These are phyloP conservation scores for Moesziomyces sp. DNA, from an alignment of 1,284 basidiomycete genomes.

Conservation along the genomic window DNA sequence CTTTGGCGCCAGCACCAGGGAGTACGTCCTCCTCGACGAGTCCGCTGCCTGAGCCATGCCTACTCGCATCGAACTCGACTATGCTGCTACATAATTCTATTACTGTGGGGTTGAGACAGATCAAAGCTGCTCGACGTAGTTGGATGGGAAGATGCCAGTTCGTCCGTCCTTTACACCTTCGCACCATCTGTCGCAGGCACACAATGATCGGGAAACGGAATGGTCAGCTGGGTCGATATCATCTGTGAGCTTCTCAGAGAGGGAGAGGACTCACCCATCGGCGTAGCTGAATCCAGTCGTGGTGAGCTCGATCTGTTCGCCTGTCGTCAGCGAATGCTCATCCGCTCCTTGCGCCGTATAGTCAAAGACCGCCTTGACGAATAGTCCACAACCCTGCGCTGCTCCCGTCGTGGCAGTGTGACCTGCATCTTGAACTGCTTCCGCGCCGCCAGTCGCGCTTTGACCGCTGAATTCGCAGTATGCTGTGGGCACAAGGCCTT, in stretches of 20 bases:
- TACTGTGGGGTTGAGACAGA: background rate
- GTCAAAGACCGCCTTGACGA: conserved; percentile 50
- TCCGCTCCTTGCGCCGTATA: conserved; percentile 48
- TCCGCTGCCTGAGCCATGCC: conserved; percentile 9
- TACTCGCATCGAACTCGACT: background rate
- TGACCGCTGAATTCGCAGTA: conserved; percentile 35
- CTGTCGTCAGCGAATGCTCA: conserved; percentile 32
- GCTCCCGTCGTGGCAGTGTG: background rate
- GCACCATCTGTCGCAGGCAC: conserved; percentile 24
- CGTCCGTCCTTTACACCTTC: conserved; percentile 43
- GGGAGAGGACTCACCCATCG: conserved; percentile 26
- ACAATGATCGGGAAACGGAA: background rate
- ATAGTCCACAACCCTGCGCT: conserved; percentile 28
- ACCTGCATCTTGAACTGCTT: conserved; percentile 5
- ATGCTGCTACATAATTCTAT: background rate
- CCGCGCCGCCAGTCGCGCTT: background rate
- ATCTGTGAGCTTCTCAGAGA: too few relatives aligned
- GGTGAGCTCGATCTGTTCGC: conserved; percentile 45
- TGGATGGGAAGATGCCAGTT: conserved; percentile 45
- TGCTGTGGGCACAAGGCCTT: conserved; percentile 52
- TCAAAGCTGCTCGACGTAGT: conserved; percentile 37
- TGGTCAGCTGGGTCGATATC: background rate
- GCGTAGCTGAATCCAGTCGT: conserved; percentile 39
- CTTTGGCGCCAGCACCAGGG: conserved; percentile 60
- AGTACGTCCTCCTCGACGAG: conserved; percentile 64